A percentile compares a stretch with the other conserved stretches of the same genome.
phyloP scores from a whole-genome alignment of 441 rosid species.

The Melastoma candidum region DNA sequence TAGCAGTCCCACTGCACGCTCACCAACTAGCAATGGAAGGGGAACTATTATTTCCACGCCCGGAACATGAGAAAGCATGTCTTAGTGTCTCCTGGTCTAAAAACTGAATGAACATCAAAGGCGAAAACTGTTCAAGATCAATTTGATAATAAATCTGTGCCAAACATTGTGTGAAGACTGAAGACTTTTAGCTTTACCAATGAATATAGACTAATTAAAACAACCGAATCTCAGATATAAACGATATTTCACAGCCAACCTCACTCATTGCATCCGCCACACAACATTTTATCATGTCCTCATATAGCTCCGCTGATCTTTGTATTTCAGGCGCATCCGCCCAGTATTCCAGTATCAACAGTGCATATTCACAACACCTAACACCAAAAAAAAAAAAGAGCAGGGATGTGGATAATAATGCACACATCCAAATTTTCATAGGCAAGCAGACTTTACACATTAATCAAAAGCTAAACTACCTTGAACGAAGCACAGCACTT shows the following conservation, averaged over 20 bases:
- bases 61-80: too few relatives aligned
- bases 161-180: too few relatives aligned
- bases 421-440: not conserved
- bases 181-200: too few relatives aligned
- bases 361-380: constrained; percentile 95
- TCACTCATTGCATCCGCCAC: constrained; percentile 99
- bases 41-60: too few relatives aligned
- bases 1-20: too few relatives aligned
- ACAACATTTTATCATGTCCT: constrained; percentile 84
- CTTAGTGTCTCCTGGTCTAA: too few relatives aligned
- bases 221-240: too few relatives aligned
- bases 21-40: too few relatives aligned
- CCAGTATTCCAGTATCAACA: constrained; percentile 91
- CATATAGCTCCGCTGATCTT: constrained; percentile 80
- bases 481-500: constrained; percentile 86
- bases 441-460: not conserved
- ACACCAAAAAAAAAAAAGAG: constrained; percentile 12
- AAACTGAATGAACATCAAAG: too few relatives aligned
- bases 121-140: too few relatives aligned
- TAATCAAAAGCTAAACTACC: constrained; percentile 27
- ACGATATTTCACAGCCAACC: constrained; percentile 25
- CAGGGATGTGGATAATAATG: constrained; percentile 8
- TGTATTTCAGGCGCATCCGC: constrained; percentile 96
- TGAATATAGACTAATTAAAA: too few relatives aligned
- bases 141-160: too few relatives aligned